A percentile compares a stretch with the other conserved stretches of the same genome.
Evolutionary conservation across 2,329 filamentous ascomycete species (phyloP).

Genomic region (Monilinia laxa): DNA sequence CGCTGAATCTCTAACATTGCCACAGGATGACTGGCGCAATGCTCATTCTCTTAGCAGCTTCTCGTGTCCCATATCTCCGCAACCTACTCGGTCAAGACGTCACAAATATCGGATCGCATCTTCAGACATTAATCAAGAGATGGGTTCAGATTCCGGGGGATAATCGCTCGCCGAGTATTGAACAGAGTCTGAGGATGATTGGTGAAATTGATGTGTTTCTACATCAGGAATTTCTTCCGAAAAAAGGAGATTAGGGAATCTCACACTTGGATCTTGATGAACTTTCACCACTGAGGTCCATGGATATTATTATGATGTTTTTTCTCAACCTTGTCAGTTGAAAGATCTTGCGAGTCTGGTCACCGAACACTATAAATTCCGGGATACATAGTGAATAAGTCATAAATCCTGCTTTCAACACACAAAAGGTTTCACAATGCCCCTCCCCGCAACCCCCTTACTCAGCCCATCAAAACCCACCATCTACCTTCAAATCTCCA

Average conservation of each 20-base stretch:
- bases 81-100: conserved; percentile 45
- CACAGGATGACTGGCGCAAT: conserved; percentile 50
- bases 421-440: background rate
- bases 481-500: background rate
- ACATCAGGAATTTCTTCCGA: conserved; percentile 38
- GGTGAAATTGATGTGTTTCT: conserved; percentile 47
- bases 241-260: background rate
- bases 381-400: too few relatives aligned
- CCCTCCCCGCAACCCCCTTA: background rate
- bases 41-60: conserved; percentile 50
- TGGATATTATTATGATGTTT: too few relatives aligned
- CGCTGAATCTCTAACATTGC: background rate
- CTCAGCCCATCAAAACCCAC: background rate
- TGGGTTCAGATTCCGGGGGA: conserved; percentile 46
- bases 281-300: background rate
- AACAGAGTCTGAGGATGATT: conserved; percentile 50
- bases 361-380: too few relatives aligned
- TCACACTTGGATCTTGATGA: background rate
- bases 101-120: conserved; percentile 44
- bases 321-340: background rate
- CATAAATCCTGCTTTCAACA: background rate
- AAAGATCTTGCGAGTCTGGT: background rate
- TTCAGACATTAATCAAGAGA: conserved; percentile 44
- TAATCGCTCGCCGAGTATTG: conserved; percentile 47
- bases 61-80: conserved; percentile 43